These are phyloP conservation scores for Calendula officinalis DNA, from an alignment of 129 eudicot species.

Conservation along the genomic window DNA sequence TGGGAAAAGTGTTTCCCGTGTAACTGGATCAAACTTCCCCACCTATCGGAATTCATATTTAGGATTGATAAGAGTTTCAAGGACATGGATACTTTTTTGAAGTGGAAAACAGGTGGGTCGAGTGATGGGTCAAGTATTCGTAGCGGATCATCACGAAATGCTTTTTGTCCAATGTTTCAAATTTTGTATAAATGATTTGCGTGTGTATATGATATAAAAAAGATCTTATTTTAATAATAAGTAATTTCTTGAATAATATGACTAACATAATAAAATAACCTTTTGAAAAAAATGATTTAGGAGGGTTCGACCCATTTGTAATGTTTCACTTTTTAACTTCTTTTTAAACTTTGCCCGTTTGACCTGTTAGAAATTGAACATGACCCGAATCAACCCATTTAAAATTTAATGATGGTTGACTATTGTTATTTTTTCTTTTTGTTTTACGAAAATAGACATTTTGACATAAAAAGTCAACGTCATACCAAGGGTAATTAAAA, in stretches of 20 bases:
- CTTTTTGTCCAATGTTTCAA: too few species aligned
- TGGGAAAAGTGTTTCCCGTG: conserved; percentile 60
- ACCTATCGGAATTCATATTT: conserved; percentile 41
- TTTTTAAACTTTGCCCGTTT: background rate
- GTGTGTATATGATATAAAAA: too few species aligned
- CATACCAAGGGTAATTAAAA: background rate
- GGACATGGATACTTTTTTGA: too few species aligned
- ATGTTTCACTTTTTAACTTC: background rate
- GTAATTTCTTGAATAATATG: too few species aligned
- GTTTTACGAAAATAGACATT: background rate
- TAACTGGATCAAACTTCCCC: conserved; percentile 84
- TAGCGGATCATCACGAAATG: too few species aligned
- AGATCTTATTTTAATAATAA: too few species aligned
- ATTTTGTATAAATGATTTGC: too few species aligned
- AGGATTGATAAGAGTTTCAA: too few species aligned
- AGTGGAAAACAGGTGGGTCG: too few species aligned
- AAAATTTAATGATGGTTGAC: background rate
- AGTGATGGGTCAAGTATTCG: too few species aligned
- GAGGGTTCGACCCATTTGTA: background rate
- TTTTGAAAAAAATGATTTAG: background rate
- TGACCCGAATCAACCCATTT: background rate
- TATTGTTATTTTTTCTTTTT: background rate
- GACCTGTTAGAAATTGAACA: background rate
- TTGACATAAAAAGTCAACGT: conserved; percentile 6
- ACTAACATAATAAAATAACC: background rate